phyloP scores from a whole-genome alignment of 768 basidiomycete species.

The Leucocoprinus sp. region DNA sequence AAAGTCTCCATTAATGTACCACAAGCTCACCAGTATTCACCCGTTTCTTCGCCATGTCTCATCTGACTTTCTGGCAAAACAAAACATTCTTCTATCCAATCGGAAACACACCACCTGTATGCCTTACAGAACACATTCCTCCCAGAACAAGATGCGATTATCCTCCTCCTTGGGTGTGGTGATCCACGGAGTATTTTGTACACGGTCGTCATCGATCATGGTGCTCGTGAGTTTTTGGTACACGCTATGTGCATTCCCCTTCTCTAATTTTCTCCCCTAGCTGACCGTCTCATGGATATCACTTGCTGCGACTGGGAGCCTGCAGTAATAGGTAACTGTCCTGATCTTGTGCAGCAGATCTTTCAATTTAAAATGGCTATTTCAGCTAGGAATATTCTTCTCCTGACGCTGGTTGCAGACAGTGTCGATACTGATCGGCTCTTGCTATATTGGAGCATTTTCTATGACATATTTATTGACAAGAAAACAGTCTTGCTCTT shows the following conservation, averaged over 20 bases:
- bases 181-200: conserved; percentile 48
- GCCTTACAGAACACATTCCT: conserved; percentile 37
- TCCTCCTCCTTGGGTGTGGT: conserved; percentile 49
- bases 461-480: conserved; percentile 41
- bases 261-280: conserved; percentile 11
- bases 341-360: background rate
- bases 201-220: conserved; percentile 29
- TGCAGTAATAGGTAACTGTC: conserved; percentile 33
- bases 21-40: background rate
- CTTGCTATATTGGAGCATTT: conserved; percentile 32
- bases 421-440: conserved; percentile 13
- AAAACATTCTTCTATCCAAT: conserved; percentile 47
- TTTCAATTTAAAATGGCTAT: background rate
- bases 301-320: conserved; percentile 45
- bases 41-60: conserved; percentile 26
- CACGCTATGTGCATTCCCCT: background rate
- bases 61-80: conserved; percentile 33
- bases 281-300: conserved; percentile 30
- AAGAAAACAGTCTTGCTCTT: conserved; percentile 23
- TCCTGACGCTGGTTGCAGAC: conserved; percentile 36
- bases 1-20: too few relatives aligned
- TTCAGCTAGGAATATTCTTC: conserved; percentile 40
- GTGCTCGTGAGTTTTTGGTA: conserved; percentile 15
- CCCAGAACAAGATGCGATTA: conserved; percentile 35
- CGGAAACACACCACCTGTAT: conserved; percentile 50